Percentiles rank a stretch among this genome's conserved stretches.
Evolutionary conservation across 179 eudicot species (phyloP).

Genomic region (Beta macrorhiza): DNA sequence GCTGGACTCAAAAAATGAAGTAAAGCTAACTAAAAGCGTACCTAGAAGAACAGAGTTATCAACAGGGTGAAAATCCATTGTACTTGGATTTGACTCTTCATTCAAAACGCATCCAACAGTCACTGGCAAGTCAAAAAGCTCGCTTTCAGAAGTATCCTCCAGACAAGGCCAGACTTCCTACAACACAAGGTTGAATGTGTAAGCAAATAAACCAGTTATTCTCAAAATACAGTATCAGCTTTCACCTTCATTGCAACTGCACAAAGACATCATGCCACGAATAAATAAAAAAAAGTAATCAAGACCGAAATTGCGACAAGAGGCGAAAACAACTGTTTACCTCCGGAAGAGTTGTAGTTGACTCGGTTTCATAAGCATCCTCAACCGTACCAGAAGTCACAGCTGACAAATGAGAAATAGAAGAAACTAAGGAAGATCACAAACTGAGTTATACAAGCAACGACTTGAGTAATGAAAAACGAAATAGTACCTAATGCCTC

Average conservation of each 20-base stretch:
- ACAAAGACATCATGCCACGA: neutral
- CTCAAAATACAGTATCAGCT: neutral
- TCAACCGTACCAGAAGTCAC: neutral
- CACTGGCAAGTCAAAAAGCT: conserved; percentile 53
- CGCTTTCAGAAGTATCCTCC: too few relatives aligned
- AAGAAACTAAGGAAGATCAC: neutral
- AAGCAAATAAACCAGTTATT: neutral
- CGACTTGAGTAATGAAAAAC: neutral
- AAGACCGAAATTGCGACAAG: neutral
- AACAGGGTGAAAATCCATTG: conserved; percentile 70
- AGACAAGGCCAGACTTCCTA: neutral
- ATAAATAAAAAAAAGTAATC: neutral
- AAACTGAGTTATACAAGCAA: neutral
- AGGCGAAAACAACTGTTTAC: neutral
- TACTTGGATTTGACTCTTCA: conserved; percentile 58
- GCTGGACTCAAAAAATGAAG: neutral
- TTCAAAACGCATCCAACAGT: conserved; percentile 39
- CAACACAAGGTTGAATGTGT: neutral
- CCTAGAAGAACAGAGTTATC: conserved; percentile 65
- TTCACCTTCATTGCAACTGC: neutral
- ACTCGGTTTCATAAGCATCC: neutral
- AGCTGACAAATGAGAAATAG: neutral
- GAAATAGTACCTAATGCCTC: conserved; percentile 4
- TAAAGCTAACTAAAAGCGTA: conserved; percentile 6
- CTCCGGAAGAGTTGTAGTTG: neutral